Evolutionary conservation across 345 rosid genomes (phyloP).

Genomic region (Bruguiera parviflora): DNA sequence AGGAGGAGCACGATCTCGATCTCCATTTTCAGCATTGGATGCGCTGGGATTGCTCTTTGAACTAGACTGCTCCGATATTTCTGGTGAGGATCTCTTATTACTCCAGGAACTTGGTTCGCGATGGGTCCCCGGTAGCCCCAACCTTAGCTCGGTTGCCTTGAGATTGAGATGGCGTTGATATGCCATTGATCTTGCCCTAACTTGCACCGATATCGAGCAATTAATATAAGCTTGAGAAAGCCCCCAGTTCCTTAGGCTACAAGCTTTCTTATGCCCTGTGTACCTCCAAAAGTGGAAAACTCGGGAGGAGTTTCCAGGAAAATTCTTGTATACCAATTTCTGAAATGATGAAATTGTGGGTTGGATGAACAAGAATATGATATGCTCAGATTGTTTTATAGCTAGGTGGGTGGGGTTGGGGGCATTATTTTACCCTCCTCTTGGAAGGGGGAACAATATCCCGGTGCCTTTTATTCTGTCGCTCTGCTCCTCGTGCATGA

Average conservation of each 20-base stretch:
- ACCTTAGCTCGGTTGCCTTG: slow-evolving; percentile 25
- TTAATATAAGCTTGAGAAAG: neutral
- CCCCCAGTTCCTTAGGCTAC: too few species aligned
- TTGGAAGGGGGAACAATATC: slow-evolving; percentile 6
- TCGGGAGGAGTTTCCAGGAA: neutral
- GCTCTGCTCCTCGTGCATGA: slow-evolving; percentile 33
- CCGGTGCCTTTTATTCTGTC: slow-evolving; percentile 3
- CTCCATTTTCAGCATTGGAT: slow-evolving; percentile 14
- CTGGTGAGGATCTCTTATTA: slow-evolving; percentile 32
- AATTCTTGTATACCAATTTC: neutral
- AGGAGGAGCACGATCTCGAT: slow-evolving; percentile 23
- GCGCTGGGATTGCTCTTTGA: slow-evolving; percentile 17
- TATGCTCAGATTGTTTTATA: slow-evolving; percentile 31
- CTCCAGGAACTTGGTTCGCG: slow-evolving; percentile 2
- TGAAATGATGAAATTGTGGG: neutral
- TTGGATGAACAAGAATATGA: slow-evolving; percentile 16
- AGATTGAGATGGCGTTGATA: slow-evolving; percentile 28
- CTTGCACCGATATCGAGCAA: slow-evolving; percentile 13
- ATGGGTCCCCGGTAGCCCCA: slow-evolving; percentile 25
- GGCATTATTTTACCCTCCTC: neutral
- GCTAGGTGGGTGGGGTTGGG: slow-evolving; percentile 7
- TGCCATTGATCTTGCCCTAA: slow-evolving; percentile 11
- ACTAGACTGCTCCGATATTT: slow-evolving; percentile 28
- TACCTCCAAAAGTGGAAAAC: neutral
- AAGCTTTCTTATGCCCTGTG: neutral